These are phyloP conservation scores for Avena sativa DNA, from an alignment of 176 grass and related monocot genomes.

Conservation along the genomic window DNA sequence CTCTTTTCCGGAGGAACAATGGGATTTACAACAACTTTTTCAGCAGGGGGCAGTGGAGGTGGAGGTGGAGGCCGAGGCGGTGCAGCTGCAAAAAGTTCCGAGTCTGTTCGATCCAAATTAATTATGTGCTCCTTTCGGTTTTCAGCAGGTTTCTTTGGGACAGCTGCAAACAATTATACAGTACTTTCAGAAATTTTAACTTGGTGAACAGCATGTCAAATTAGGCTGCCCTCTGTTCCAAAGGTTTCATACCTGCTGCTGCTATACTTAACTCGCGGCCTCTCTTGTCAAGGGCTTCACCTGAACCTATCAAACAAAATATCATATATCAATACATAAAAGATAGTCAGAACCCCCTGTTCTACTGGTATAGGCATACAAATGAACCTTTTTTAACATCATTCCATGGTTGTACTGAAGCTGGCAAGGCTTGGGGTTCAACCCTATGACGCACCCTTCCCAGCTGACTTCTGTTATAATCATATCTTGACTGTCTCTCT, in stretches of 20 bases:
- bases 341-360: neutral
- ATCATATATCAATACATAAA: conserved; percentile 19
- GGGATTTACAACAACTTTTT: conserved; percentile 60
- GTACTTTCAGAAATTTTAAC: conserved; percentile 29
- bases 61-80: conserved; percentile 30
- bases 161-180: conserved; percentile 47
- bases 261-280: conserved; percentile 39
- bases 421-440: conserved; percentile 54
- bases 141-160: conserved; percentile 53
- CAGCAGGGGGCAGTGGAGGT: conserved; percentile 37
- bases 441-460: conserved; percentile 53
- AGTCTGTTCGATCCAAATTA: conserved; percentile 65
- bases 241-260: conserved; percentile 57
- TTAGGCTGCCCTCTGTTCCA: conserved; percentile 1
- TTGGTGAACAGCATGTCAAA: conserved; percentile 21
- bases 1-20: conserved; percentile 53
- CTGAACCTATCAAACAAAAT: conserved; percentile 46
- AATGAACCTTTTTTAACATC: conserved; percentile 60
- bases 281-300: conserved; percentile 44
- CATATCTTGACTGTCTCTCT: conserved; percentile 67
- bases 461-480: conserved; percentile 58
- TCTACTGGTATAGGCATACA: conserved; percentile 15
- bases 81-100: conserved; percentile 43
- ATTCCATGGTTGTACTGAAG: conserved; percentile 55
- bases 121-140: conserved; percentile 71